Conservation (phyloP, 306 rosid species). For the Prunus kanzakura region DNA sequence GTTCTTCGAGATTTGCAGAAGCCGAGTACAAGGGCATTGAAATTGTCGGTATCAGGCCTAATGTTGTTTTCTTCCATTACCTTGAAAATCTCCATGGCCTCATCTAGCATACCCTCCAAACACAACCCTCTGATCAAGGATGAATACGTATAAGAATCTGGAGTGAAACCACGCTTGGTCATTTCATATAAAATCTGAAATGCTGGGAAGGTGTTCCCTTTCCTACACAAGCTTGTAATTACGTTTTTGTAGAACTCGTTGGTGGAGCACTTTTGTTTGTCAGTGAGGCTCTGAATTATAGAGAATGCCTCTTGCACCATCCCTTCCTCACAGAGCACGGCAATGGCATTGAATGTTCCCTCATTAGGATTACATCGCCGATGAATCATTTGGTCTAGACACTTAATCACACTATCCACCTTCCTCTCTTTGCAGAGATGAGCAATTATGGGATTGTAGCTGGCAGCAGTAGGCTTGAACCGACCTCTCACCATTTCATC, state of each 20-base stretch:
- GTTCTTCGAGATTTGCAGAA: slow-evolving; percentile 69
- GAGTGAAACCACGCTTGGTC: slow-evolving; percentile 68
- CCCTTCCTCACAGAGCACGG: slow-evolving; percentile 68
- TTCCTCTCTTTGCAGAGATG: slow-evolving; percentile 70
- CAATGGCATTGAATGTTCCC: slow-evolving; percentile 79
- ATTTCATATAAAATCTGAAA: slow-evolving; percentile 82
- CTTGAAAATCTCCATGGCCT: slow-evolving; percentile 67
- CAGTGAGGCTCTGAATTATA: slow-evolving; percentile 62
- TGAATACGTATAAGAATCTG: slow-evolving; percentile 77
- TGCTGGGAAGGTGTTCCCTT: slow-evolving; percentile 84
- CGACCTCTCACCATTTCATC: slow-evolving; percentile 67
- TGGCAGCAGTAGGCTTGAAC: slow-evolving; percentile 65
- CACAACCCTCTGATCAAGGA: slow-evolving; percentile 89
- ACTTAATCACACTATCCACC: slow-evolving; percentile 59
- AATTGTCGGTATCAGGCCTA: slow-evolving; percentile 60
- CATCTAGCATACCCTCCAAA: slow-evolving; percentile 80
- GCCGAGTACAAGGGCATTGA: slow-evolving; percentile 78
- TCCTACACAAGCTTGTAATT: slow-evolving; percentile 69
- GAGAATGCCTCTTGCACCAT: slow-evolving; percentile 69
- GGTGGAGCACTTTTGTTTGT: slow-evolving; percentile 45
- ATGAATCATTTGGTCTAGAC: slow-evolving; percentile 65
- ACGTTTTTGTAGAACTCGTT: slow-evolving; percentile 57
- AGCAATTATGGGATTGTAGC: slow-evolving; percentile 77
- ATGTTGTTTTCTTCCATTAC: slow-evolving; percentile 67
- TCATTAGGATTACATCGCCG: slow-evolving; percentile 60